Percentiles rank a stretch among this genome's conserved stretches.
Evolutionary conservation across 2,329 filamentous ascomycete genomes (phyloP).

Genomic region (Colletotrichum theobromicola): DNA sequence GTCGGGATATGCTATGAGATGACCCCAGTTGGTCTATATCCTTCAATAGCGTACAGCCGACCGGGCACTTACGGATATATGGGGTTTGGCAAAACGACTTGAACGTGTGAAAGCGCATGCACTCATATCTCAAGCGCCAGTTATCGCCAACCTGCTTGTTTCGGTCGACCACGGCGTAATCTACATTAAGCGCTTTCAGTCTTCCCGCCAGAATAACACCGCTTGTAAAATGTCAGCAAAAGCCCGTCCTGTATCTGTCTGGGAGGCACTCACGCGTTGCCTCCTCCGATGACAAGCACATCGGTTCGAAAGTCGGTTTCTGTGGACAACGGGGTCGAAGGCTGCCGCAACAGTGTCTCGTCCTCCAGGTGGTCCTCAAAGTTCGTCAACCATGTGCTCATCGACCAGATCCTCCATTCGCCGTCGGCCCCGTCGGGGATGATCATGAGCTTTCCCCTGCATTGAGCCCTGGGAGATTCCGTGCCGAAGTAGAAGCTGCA

Average conservation of each 20-base stretch:
- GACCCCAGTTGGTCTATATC: background rate
- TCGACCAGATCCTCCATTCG: constrained; percentile 39
- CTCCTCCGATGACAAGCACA: constrained; percentile 38
- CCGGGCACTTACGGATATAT: constrained; percentile 30
- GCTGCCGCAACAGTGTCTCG: constrained; percentile 24
- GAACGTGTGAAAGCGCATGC: constrained; percentile 41
- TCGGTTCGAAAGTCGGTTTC: constrained; percentile 29
- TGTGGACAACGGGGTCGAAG: constrained; percentile 22
- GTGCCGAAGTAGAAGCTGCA: constrained; percentile 36
- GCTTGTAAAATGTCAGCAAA: background rate
- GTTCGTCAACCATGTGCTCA: constrained; percentile 32
- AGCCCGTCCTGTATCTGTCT: background rate
- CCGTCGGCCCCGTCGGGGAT: constrained; percentile 24
- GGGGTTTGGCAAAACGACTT: constrained; percentile 40
- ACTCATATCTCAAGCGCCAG: constrained; percentile 44
- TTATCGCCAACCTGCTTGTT: constrained; percentile 41
- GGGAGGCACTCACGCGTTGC: constrained; percentile 31
- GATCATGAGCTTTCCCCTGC: constrained; percentile 36
- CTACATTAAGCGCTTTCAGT: constrained; percentile 40
- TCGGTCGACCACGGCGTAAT: constrained; percentile 39
- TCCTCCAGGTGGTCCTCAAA: constrained; percentile 32
- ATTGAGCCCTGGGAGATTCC: constrained; percentile 28
- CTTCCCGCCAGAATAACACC: constrained; percentile 37
- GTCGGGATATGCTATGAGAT: constrained; percentile 15
- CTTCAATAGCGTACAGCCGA: rapidly evolving